Evolutionary conservation across 305 asterid genomes (phyloP).

Genomic region (Solanum hybrid): DNA sequence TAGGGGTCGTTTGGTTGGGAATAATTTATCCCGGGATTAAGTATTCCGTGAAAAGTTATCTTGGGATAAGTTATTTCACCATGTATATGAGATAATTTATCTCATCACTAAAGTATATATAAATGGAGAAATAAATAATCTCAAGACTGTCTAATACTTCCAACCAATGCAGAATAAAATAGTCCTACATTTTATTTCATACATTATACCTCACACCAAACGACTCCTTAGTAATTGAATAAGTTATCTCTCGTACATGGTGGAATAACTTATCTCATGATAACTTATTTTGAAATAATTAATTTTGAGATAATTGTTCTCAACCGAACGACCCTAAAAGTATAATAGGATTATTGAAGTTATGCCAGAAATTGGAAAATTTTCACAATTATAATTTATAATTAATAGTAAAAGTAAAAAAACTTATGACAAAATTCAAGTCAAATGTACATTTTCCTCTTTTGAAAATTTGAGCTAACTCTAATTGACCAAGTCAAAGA

Average conservation of each 20-base stretch:
- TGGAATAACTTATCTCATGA: background rate
- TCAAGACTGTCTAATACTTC: too few relatives aligned
- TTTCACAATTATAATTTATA: background rate
- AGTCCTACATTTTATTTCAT: background rate
- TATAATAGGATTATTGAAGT: background rate
- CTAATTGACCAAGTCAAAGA: background rate
- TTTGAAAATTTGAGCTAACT: background rate
- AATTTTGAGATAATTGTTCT: too few relatives aligned
- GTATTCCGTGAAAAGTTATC: too few relatives aligned
- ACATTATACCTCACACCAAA: background rate
- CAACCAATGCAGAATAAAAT: background rate
- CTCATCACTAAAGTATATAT: too few relatives aligned
- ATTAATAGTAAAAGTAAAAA: too few relatives aligned
- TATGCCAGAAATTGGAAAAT: background rate
- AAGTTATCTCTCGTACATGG: background rate
- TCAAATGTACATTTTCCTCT: background rate
- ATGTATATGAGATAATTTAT: too few relatives aligned
- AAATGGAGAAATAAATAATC: too few relatives aligned
- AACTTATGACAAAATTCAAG: background rate
- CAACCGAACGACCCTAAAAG: background rate
- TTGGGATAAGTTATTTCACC: too few relatives aligned
- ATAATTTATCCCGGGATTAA: background rate
- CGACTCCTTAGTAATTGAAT: accelerated
- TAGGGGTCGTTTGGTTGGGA: background rate
- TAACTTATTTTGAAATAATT: too few relatives aligned